Percentiles rank a stretch among this genome's conserved stretches.
Evolutionary conservation across 257 asterid genomes (phyloP).

Genomic region (Avicennia marina): DNA sequence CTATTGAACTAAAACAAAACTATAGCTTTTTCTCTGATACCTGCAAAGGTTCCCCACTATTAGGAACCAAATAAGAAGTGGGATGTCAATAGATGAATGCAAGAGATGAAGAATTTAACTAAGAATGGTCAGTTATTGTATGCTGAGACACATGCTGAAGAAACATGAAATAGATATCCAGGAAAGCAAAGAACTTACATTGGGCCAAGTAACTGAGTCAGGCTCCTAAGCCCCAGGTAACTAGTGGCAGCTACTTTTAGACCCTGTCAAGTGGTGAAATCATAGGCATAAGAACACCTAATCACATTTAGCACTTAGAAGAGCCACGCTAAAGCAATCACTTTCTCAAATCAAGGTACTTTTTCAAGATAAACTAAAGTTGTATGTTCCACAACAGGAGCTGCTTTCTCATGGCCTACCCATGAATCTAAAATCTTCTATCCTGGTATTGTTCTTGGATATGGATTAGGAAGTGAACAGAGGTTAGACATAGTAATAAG

Average conservation of each 20-base stretch:
- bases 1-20: too few relatives aligned
- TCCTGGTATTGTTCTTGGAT: too few relatives aligned
- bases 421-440: not conserved
- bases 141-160: not conserved
- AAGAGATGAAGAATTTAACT: not conserved
- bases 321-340: not conserved
- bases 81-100: not conserved
- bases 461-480: not conserved
- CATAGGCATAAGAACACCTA: conserved; percentile 3
- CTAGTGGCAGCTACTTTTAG: conserved; percentile 74
- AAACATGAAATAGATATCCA: conserved; percentile 19
- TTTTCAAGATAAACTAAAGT: not conserved
- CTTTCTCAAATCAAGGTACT: not conserved
- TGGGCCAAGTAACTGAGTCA: conserved; percentile 79
- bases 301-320: conserved; percentile 7
- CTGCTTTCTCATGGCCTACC: not conserved
- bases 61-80: not conserved
- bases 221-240: conserved; percentile 70
- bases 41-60: not conserved
- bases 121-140: not conserved
- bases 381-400: not conserved
- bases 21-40: too few relatives aligned
- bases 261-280: conserved; percentile 58
- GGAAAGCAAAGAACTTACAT: conserved; percentile 46
- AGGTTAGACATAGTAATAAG: not conserved